Evolutionary conservation across 805 yeast genomes (phyloP).

Genomic region (Nematodospora valgi): DNA sequence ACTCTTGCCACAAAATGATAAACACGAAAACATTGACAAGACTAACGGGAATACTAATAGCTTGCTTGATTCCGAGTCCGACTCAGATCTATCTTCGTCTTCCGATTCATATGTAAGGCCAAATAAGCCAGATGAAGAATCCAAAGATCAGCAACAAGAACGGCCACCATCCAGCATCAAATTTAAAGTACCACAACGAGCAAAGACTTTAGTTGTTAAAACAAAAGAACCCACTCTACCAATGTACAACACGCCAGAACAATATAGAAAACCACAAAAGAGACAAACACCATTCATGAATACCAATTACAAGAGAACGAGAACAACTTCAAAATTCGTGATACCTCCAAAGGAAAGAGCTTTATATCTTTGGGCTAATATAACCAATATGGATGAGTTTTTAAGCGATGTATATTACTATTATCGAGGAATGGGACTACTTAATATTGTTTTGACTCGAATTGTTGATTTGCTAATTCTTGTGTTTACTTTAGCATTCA

Average conservation of each 20-base stretch:
- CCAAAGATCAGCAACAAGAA: conserved; percentile 1
- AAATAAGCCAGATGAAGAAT: not conserved
- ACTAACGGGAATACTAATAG: conserved; percentile 10
- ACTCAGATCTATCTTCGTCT: conserved; percentile 30
- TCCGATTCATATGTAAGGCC: conserved; percentile 11
- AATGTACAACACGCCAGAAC: conserved; percentile 8
- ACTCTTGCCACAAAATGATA: not conserved
- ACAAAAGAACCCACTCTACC: conserved; percentile 10
- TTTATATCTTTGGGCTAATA: conserved; percentile 94
- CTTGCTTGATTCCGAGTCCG: conserved; percentile 31
- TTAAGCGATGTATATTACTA: conserved; percentile 79
- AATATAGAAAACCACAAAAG: conserved; percentile 11
- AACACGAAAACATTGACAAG: not conserved
- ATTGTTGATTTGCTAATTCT: conserved; percentile 68
- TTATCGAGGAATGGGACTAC: conserved; percentile 80
- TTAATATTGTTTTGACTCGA: conserved; percentile 69
- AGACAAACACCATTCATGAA: not conserved
- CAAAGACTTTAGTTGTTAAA: not conserved
- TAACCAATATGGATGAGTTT: conserved; percentile 85
- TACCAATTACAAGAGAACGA: conserved; percentile 9
- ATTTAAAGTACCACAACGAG: conserved; percentile 5
- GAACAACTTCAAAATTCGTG: conserved; percentile 14
- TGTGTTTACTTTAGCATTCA: conserved; percentile 72
- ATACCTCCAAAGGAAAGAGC: conserved; percentile 66
- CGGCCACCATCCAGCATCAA: conserved; percentile 2